These are phyloP conservation scores for Cercospora zeina DNA, from an alignment of 2,329 filamentous ascomycete genomes.

Conservation along the genomic window DNA sequence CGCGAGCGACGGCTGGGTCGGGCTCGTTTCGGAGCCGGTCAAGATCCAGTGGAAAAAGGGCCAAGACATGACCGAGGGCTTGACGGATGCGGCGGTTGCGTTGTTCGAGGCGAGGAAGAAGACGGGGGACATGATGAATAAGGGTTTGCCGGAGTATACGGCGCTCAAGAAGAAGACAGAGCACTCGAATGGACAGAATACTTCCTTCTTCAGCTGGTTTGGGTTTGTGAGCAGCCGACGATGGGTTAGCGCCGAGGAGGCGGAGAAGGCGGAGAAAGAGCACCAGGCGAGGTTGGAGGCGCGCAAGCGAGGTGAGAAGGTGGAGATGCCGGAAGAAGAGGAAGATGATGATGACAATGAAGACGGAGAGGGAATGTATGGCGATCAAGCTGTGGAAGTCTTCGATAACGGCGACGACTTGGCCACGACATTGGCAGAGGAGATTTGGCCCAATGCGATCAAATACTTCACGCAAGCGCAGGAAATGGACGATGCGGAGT, in stretches of 20 bases:
- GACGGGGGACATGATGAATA: constrained; percentile 44
- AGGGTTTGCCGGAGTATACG: constrained; percentile 57
- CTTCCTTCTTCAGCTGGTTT: constrained; percentile 89
- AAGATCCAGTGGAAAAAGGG: constrained; percentile 75
- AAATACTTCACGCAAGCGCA: constrained; percentile 79
- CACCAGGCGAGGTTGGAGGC: constrained; percentile 59
- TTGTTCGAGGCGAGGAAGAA: constrained; percentile 65
- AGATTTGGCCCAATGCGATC: constrained; percentile 84
- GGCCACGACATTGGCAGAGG: constrained; percentile 77
- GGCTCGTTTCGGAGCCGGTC: constrained; percentile 85
- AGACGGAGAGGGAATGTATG: constrained; percentile 61
- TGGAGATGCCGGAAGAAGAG: constrained; percentile 43
- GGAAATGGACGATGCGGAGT: constrained; percentile 62
- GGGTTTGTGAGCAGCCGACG: constrained; percentile 67
- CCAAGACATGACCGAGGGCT: constrained; percentile 78
- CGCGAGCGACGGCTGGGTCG: constrained; percentile 66
- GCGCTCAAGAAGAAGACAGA: constrained; percentile 57
- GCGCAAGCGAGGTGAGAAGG: constrained; percentile 44
- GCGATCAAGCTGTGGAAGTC: constrained; percentile 73
- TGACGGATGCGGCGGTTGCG: constrained; percentile 71
- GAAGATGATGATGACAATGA: constrained; percentile 56
- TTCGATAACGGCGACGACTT: constrained; percentile 86
- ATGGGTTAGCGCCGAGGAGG: constrained; percentile 72
- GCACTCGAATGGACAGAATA: constrained; percentile 44
- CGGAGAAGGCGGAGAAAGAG: constrained; percentile 59